Conservation (phyloP, 768 basidiomycete genomes). For the Suillus luteus region DNA sequence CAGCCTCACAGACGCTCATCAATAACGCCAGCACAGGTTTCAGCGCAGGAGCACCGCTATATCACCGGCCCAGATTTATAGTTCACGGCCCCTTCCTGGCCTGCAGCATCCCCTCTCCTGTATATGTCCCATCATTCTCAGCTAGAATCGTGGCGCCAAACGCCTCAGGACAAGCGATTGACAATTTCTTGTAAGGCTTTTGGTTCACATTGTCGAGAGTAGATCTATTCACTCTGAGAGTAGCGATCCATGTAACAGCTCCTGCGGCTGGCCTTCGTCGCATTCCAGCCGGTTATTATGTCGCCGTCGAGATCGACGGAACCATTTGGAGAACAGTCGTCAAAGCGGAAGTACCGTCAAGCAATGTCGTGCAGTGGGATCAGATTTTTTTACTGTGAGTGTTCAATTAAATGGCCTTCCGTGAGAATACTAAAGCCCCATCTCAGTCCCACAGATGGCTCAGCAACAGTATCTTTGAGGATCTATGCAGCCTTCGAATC, state of each 20-base stretch:
- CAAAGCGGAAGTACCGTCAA: slow-evolving; percentile 6
- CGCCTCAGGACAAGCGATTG: slow-evolving; percentile 10
- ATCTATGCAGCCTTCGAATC: slow-evolving; percentile 16
- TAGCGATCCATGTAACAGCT: slow-evolving; percentile 19
- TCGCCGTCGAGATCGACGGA: slow-evolving; percentile 10
- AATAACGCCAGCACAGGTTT: slow-evolving; percentile 8
- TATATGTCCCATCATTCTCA: slow-evolving; percentile 11
- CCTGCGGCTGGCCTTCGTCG: slow-evolving; percentile 13
- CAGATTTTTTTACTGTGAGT: slow-evolving; percentile 16
- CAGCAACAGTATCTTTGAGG: neutral
- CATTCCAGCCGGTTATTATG: slow-evolving; percentile 21
- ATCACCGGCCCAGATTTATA: slow-evolving; percentile 7
- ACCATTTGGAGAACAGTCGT: slow-evolving; percentile 12
- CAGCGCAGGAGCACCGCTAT: slow-evolving; percentile 6
- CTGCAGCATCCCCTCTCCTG: neutral
- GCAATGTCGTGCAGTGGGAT: slow-evolving; percentile 19
- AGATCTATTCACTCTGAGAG: neutral
- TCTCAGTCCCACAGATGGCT: slow-evolving; percentile 12
- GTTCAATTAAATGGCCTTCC: neutral
- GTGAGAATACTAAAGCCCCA: neutral
- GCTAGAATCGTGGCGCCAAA: slow-evolving; percentile 9
- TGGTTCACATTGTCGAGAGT: neutral
- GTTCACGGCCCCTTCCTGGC: neutral
- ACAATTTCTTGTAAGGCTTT: slow-evolving; percentile 6
- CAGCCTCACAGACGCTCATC: slow-evolving; percentile 5